These are phyloP conservation scores for Microbotryum violaceum DNA, from an alignment of 1,284 basidiomycete species.

Conservation along the genomic window DNA sequence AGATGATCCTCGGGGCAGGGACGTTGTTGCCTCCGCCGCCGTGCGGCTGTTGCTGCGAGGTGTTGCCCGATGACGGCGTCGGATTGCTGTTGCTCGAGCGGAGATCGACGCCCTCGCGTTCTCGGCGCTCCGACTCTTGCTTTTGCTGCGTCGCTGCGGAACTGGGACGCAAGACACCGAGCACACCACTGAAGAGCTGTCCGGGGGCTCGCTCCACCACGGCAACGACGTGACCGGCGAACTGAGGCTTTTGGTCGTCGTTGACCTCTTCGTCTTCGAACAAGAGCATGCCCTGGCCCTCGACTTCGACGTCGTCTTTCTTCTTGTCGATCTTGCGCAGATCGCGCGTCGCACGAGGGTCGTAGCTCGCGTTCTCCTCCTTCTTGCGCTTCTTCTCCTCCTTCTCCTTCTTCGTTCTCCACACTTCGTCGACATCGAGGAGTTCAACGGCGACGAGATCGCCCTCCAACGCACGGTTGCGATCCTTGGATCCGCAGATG, in stretches of 20 bases:
- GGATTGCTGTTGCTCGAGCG: slow-evolving; percentile 12
- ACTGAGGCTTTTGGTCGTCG: slow-evolving; percentile 91
- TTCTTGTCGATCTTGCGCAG: slow-evolving; percentile 93
- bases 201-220: slow-evolving; percentile 93
- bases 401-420: slow-evolving; percentile 99
- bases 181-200: slow-evolving; percentile 93
- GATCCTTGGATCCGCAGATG: slow-evolving; percentile 71
- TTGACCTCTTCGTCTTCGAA: slow-evolving; percentile 97
- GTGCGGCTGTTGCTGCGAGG: too few relatives aligned
- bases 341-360: slow-evolving; percentile 54
- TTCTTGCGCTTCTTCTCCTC: slow-evolving; percentile 99
- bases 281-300: slow-evolving; percentile 90
- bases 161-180: slow-evolving; percentile 89
- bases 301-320: slow-evolving; percentile 99
- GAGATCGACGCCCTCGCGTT: slow-evolving; percentile 79
- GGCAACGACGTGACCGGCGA: slow-evolving; percentile 42
- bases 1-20: slow-evolving; percentile 91
- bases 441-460: slow-evolving; percentile 98
- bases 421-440: slow-evolving; percentile 94
- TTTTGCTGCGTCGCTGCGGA: slow-evolving; percentile 99
- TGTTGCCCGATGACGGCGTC: neutral
- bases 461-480: slow-evolving; percentile 95
- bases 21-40: slow-evolving; percentile 47
- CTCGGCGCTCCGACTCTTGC: slow-evolving; percentile 93
- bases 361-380: slow-evolving; percentile 93